Conservation (phyloP, 31 red algal genomes). For the Porphyra umbilicalis region DNA sequence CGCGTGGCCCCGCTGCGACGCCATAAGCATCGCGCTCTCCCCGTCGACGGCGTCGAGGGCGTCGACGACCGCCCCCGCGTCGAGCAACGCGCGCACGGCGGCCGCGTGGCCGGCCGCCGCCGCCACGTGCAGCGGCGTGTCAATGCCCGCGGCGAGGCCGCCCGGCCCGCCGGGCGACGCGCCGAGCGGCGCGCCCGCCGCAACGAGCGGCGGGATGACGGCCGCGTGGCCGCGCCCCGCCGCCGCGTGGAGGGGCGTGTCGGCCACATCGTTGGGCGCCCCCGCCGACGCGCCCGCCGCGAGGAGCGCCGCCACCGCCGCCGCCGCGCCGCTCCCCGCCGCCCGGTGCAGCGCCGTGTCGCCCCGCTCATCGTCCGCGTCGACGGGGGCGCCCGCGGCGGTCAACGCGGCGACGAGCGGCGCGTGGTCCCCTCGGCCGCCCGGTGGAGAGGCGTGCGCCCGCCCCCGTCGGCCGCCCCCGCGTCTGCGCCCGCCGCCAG, state of each 20-base stretch:
- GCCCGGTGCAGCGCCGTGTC: slow-evolving; percentile 2
- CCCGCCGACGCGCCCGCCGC: slow-evolving; percentile 5
- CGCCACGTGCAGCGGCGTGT: slow-evolving; percentile 5
- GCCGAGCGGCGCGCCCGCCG: no score
- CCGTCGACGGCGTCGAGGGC: no score
- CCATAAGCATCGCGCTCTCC: no score
- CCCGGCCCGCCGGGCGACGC: no score
- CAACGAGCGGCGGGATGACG: slow-evolving; percentile 24
- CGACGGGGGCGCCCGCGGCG: not conserved
- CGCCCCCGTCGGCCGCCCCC: not conserved
- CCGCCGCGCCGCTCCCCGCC: not conserved
- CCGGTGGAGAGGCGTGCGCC: not conserved
- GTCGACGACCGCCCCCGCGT: not conserved
- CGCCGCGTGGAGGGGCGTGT: slow-evolving; percentile 60
- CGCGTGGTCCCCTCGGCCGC: not conserved
- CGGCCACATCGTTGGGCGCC: slow-evolving; percentile 29
- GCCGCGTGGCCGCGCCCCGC: slow-evolving; percentile 20
- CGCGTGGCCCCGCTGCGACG: no score
- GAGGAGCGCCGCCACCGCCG: not conserved
- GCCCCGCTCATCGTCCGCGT: not conserved
- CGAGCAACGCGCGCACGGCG: not conserved
- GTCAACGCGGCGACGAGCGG: not conserved
- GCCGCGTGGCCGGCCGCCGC: slow-evolving; percentile 2
- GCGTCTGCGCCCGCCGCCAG: slow-evolving; percentile 16
- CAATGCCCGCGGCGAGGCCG: not conserved